Percentiles rank a stretch among this genome's conserved stretches.
Evolutionary conservation across 2,329 filamentous ascomycete genomes (phyloP).

Genomic region (Xylaria multiplex): DNA sequence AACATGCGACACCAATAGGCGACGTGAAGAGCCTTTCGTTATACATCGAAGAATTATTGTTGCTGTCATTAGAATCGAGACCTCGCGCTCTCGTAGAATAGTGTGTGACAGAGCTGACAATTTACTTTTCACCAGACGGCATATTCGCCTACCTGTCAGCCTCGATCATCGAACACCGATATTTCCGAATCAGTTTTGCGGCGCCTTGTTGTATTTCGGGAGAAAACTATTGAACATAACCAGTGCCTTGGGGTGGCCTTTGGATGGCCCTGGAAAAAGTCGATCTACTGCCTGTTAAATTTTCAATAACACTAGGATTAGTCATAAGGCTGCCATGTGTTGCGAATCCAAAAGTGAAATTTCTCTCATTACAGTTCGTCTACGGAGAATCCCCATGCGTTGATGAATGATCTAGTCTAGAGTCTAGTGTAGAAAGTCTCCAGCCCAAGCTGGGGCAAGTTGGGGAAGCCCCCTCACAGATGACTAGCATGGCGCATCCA

Average conservation of each 20-base stretch:
- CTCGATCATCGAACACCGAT: neutral
- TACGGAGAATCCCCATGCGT: too few relatives aligned
- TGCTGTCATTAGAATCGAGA: neutral
- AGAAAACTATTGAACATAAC: neutral
- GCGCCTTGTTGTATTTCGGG: neutral
- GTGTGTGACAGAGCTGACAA: slow-evolving; percentile 10
- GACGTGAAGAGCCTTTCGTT: slow-evolving; percentile 16
- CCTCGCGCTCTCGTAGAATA: neutral
- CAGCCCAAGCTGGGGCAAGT: slow-evolving; percentile 11
- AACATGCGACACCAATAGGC: neutral
- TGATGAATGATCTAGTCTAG: neutral
- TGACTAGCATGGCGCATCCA: slow-evolving; percentile 1
- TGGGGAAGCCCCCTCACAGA: slow-evolving; percentile 9
- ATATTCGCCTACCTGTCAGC: neutral
- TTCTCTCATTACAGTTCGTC: too few relatives aligned
- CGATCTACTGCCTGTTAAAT: too few relatives aligned
- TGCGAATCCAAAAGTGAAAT: too few relatives aligned
- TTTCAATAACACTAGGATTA: too few relatives aligned
- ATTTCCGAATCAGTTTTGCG: neutral
- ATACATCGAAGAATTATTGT: slow-evolving; percentile 1
- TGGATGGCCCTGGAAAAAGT: too few relatives aligned
- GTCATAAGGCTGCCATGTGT: too few relatives aligned
- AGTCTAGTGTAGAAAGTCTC: neutral
- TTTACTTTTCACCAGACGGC: neutral
- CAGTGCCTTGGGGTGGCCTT: too few relatives aligned